These are phyloP conservation scores for Hypoxylon sp. DNA, from an alignment of 2,329 filamentous ascomycete genomes.

Conservation along the genomic window DNA sequence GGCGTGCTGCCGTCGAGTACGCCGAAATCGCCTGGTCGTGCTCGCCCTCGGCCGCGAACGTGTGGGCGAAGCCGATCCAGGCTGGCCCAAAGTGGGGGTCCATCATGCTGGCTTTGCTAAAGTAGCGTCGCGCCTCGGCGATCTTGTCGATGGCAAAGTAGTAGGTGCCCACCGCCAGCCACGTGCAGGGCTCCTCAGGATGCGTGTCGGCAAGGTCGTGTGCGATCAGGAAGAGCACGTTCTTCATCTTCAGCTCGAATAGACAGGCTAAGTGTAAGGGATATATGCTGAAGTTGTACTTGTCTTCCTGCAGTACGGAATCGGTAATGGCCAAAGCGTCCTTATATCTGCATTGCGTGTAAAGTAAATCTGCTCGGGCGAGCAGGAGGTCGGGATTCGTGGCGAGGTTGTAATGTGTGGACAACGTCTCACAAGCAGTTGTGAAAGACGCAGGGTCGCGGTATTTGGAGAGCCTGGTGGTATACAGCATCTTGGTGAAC, in stretches of 20 bases:
- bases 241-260: constrained; percentile 87
- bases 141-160: constrained; percentile 92
- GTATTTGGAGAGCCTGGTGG: constrained; percentile 94
- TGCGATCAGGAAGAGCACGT: constrained; percentile 89
- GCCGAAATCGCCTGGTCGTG: constrained; percentile 98
- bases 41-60: constrained; percentile 96
- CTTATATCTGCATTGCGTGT: constrained; percentile 93
- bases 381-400: constrained; percentile 91
- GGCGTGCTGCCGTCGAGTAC: constrained; percentile 91
- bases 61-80: constrained; percentile 99
- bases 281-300: constrained; percentile 89
- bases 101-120: constrained; percentile 97
- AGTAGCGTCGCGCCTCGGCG: constrained; percentile 93
- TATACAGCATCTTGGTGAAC: constrained; percentile 97
- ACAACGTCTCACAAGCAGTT: constrained; percentile 87
- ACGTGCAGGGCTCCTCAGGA: constrained; percentile 90
- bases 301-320: constrained; percentile 82
- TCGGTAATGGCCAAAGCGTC: constrained; percentile 88
- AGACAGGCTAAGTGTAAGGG: constrained; percentile 92
- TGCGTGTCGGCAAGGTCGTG: constrained; percentile 94
- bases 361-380: constrained; percentile 89
- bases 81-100: constrained; percentile 96
- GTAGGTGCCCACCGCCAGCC: constrained; percentile 95
- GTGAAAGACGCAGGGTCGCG: constrained; percentile 86
- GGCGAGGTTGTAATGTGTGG: constrained; percentile 90